A percentile compares a stretch with the other conserved stretches of the same genome.
phyloP scores from a whole-genome alignment of 164 flowering plant genomes.

The Stephania cephalantha region DNA sequence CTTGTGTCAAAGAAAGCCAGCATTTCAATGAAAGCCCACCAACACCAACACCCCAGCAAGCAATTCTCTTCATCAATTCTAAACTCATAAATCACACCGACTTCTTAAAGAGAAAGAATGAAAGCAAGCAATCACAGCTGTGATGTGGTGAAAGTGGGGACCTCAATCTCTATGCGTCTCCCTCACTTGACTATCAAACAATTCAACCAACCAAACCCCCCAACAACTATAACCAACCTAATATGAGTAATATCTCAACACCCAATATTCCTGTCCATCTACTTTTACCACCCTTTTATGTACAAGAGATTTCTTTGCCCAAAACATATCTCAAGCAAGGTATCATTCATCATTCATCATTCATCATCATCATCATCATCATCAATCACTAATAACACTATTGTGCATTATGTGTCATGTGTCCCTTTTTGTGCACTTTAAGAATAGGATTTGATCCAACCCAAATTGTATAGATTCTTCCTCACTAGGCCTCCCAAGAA shows the following conservation, averaged over 20 bases:
- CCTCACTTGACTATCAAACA: not conserved
- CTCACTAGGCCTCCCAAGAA: slow-evolving; percentile 80
- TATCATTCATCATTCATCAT: too few relatives aligned
- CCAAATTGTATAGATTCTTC: slow-evolving; percentile 80
- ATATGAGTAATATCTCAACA: slow-evolving; percentile 4
- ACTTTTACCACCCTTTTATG: slow-evolving; percentile 5
- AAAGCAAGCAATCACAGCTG: slow-evolving; percentile 1
- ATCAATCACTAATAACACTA: not conserved
- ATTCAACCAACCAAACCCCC: slow-evolving; percentile 27
- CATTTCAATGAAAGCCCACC: not conserved
- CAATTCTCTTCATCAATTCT: not conserved
- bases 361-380: not conserved
- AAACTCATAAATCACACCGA: not conserved
- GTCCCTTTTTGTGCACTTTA: slow-evolving; percentile 11
- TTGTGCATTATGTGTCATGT: not conserved
- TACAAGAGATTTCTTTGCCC: slow-evolving; percentile 15
- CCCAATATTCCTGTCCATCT: slow-evolving; percentile 1
- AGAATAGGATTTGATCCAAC: slow-evolving; percentile 76
- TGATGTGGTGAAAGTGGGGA: not conserved
- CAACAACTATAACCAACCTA: slow-evolving; percentile 20
- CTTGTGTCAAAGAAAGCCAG: not conserved
- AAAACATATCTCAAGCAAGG: slow-evolving; percentile 12
- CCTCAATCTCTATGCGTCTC: not conserved
- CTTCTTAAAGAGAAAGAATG: not conserved
- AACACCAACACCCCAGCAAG: not conserved